Conservation (phyloP, 768 basidiomycete species). For the Austroboletus eburneus region DNA sequence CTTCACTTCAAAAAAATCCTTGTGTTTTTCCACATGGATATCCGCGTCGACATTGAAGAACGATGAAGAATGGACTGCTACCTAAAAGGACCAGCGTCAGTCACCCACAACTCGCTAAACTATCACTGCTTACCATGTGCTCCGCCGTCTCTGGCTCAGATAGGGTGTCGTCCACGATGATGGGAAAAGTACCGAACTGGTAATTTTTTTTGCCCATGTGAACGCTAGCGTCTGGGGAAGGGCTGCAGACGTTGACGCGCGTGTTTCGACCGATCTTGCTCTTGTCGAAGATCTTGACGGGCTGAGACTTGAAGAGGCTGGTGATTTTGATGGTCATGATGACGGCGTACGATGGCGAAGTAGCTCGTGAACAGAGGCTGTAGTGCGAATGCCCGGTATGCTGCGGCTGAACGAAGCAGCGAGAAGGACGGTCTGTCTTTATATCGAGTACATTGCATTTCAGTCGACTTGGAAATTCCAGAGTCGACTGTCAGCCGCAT, state of each 20-base stretch:
- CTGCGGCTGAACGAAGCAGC: background rate
- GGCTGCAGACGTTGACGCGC: background rate
- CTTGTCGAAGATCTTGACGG: slow-evolving; percentile 2
- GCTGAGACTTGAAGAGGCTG: slow-evolving; percentile 14
- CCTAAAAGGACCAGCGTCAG: background rate
- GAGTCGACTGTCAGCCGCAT: slow-evolving; percentile 15
- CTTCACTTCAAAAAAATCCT: slow-evolving; percentile 5
- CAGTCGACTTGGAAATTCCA: slow-evolving; percentile 3
- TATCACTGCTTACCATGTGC: slow-evolving; percentile 3
- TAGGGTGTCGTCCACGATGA: background rate
- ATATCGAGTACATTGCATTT: slow-evolving; percentile 6
- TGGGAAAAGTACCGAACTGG: slow-evolving; percentile 7
- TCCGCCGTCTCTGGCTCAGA: slow-evolving; percentile 1
- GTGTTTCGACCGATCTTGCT: background rate
- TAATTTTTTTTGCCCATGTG: slow-evolving; percentile 2
- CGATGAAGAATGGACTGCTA: background rate
- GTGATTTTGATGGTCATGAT: slow-evolving; percentile 10
- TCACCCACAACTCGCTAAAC: background rate
- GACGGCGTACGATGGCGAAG: slow-evolving; percentile 1
- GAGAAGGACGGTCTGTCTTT: background rate
- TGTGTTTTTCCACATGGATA: slow-evolving; percentile 4
- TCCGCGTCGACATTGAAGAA: background rate
- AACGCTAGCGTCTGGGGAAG: background rate
- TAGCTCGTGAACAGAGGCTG: slow-evolving; percentile 1
- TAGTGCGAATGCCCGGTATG: slow-evolving; percentile 1